Evolutionary conservation across 768 basidiomycete species (phyloP).

Genomic region (Leccinellum albellum): DNA sequence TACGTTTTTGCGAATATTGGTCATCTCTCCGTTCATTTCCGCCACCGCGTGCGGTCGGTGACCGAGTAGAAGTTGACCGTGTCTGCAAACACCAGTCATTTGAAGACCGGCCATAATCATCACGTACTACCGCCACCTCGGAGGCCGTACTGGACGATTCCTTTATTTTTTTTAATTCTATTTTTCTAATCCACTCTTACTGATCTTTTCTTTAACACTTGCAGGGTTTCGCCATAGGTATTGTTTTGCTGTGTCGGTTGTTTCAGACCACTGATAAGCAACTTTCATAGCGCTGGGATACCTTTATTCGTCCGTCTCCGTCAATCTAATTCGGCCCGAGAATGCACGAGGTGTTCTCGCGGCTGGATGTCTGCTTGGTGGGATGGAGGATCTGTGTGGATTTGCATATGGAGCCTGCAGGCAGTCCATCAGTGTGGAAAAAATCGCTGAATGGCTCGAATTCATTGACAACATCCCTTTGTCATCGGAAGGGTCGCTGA

Average conservation of each 20-base stretch:
- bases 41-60: slow-evolving; percentile 25
- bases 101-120: slow-evolving; percentile 15
- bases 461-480: slow-evolving; percentile 62
- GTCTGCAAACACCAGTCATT: slow-evolving; percentile 16
- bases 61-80: slow-evolving; percentile 16
- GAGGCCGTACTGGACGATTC: slow-evolving; percentile 19
- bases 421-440: slow-evolving; percentile 71
- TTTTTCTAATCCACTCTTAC: not conserved
- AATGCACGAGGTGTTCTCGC: slow-evolving; percentile 86
- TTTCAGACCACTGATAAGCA: slow-evolving; percentile 18
- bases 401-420: slow-evolving; percentile 77
- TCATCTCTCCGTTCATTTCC: slow-evolving; percentile 28
- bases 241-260: slow-evolving; percentile 3
- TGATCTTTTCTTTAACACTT: slow-evolving; percentile 11
- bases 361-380: slow-evolving; percentile 79
- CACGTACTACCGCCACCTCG: slow-evolving; percentile 15
- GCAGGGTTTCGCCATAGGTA: slow-evolving; percentile 77
- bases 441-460: slow-evolving; percentile 71
- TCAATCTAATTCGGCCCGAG: slow-evolving; percentile 63
- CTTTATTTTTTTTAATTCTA: slow-evolving; percentile 4
- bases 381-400: slow-evolving; percentile 80
- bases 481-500: slow-evolving; percentile 42
- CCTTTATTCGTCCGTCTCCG: slow-evolving; percentile 70
- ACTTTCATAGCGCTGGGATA: slow-evolving; percentile 63
- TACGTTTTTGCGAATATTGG: slow-evolving; percentile 36